These are phyloP conservation scores for Diplotaxis tenuifolia DNA, from an alignment of 345 rosid species.

Conservation along the genomic window DNA sequence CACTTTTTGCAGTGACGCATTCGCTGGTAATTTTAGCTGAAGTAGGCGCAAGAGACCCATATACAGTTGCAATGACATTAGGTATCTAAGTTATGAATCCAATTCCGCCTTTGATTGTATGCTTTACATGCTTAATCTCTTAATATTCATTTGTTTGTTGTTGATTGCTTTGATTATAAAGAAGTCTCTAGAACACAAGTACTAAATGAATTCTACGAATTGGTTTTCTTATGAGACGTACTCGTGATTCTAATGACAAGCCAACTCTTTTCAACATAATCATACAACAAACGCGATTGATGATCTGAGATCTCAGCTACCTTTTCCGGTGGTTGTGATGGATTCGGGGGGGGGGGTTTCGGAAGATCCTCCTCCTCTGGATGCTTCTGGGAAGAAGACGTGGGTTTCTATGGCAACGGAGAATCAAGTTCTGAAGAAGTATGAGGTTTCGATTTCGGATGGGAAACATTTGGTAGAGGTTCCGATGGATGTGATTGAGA, in stretches of 20 bases:
- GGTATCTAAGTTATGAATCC: conserved; percentile 44
- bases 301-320: no score
- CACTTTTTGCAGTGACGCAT: conserved; percentile 73
- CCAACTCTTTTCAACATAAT: conserved; percentile 13
- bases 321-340: no score
- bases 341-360: no score
- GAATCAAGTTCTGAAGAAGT: no score
- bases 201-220: not conserved
- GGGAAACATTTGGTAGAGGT: no score
- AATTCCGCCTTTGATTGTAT: conserved; percentile 36
- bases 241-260: conserved; percentile 3
- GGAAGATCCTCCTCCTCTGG: no score
- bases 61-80: conserved; percentile 93
- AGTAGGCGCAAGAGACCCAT: conserved; percentile 84
- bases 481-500: no score
- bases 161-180: conserved; percentile 20
- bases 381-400: no score
- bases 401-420: no score
- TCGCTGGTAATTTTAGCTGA: conserved; percentile 84
- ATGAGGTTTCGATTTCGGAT: no score
- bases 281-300: no score
- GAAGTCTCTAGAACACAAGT: conserved; percentile 9
- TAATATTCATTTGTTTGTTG: not conserved
- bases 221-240: not conserved
- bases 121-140: conserved; percentile 26